Base-by-base conservation (phyloP, 2,329 filamentous ascomycete genomes). In the Penicillium sp. region DNA sequence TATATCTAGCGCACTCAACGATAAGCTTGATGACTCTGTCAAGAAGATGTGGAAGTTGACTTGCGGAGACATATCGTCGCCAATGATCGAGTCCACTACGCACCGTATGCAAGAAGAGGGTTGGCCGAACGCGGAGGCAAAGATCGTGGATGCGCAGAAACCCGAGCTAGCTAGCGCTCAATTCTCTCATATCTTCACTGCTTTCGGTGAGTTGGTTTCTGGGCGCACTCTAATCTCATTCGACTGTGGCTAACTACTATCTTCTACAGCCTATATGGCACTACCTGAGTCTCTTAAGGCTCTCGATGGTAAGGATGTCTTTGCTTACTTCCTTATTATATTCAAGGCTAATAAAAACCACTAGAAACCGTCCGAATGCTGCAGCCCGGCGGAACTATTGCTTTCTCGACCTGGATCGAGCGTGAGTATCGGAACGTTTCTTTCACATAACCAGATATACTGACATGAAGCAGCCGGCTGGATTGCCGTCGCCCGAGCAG, bases 51-150 rank as follows among this genome's bases (percentile, higher is more conserved):
- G 80, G 67, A 74, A 71, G 23, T 72, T 84, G 50, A 62, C 80
- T n/a, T 81, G 77, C 31, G 75, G 77, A 4, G 82, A 85, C 60
- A 70, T 75, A 23, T 77, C 79, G 0, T 67, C 71, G 1, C 66
- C 62, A 3, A 71, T 81, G 65, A 66, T 84, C 3, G 71, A 69
- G 3, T 59, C 76, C 25, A 67, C 78, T 6, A 69, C 72, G 57
- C 68, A 62, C 50, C 72, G 79, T 34, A 71, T 75, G 15, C 57
- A 65, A 13, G 63, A 59, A 0, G 75, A 81, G 47, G 70, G 68
- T 1, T 84, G 81, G 81, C 63, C 72, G 3, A 79, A 79, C 49
- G 69, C 75, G 0, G 73, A 79, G 58, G 72, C 74, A 0, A 72
- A 70, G 38, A 64, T 75, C 6, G 57, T 80, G 34, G 78, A 84